Conservation (phyloP, 805 yeast species). For the Lachancea kluyveri region DNA sequence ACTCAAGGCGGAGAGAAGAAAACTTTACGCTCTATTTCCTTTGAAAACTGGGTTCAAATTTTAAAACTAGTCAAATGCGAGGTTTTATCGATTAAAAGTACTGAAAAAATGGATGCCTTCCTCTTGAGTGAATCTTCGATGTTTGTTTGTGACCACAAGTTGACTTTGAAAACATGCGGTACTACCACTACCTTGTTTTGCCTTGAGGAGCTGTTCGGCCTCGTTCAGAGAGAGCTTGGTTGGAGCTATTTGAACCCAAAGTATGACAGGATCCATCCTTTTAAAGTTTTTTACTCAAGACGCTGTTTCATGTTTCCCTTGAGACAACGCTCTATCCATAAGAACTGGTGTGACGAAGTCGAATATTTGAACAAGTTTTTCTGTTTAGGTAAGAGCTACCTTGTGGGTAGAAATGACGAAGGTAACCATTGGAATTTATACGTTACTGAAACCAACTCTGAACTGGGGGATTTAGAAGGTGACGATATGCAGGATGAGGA, state of each 20-base stretch:
- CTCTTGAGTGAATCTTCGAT: slow-evolving; percentile 83
- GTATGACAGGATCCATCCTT: slow-evolving; percentile 34
- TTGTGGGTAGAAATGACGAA: slow-evolving; percentile 72
- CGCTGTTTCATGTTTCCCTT: slow-evolving; percentile 91
- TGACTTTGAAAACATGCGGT: slow-evolving; percentile 91
- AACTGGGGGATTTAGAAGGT: slow-evolving; percentile 5
- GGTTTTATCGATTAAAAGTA: slow-evolving; percentile 70
- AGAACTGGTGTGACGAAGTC: slow-evolving; percentile 80
- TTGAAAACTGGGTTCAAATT: slow-evolving; percentile 61
- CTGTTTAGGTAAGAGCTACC: slow-evolving; percentile 53
- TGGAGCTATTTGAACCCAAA: slow-evolving; percentile 40
- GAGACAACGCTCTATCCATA: slow-evolving; percentile 73
- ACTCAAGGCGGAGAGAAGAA: slow-evolving; percentile 27
- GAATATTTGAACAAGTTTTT: slow-evolving; percentile 61
- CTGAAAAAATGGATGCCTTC: slow-evolving; percentile 69
- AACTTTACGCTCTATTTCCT: slow-evolving; percentile 60
- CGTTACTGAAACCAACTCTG: slow-evolving; percentile 43
- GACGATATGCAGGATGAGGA: slow-evolving; percentile 10
- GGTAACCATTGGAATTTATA: slow-evolving; percentile 87
- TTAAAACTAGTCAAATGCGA: slow-evolving; percentile 84
- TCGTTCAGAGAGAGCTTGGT: slow-evolving; percentile 37
- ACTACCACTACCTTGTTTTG: slow-evolving; percentile 88
- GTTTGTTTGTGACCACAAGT: slow-evolving; percentile 80
- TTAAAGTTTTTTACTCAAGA: slow-evolving; percentile 80
- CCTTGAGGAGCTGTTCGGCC: slow-evolving; percentile 54